Percentiles rank a stretch among this genome's conserved stretches.
phyloP scores from a whole-genome alignment of 768 basidiomycete genomes.

The Mycena capillaripes region DNA sequence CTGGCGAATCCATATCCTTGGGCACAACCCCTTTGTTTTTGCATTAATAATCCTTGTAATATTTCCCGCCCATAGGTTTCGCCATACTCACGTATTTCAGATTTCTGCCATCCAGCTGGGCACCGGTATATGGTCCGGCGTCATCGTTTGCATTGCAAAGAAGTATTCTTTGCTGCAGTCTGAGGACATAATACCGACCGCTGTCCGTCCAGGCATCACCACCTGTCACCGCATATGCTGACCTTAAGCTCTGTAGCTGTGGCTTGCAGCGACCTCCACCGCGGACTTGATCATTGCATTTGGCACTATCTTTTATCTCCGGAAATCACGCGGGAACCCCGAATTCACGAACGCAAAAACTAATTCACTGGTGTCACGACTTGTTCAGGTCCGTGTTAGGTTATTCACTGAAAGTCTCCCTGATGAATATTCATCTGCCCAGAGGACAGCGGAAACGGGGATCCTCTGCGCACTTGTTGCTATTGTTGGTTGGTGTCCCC shows the following conservation, averaged over 20 bases:
- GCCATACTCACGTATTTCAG: neutral
- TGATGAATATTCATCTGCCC: neutral
- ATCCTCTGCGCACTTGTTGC: slow-evolving; percentile 16
- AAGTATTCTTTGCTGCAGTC: slow-evolving; percentile 20
- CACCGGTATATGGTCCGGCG: slow-evolving; percentile 21
- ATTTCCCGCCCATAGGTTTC: neutral
- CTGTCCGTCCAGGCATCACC: neutral
- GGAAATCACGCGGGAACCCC: neutral
- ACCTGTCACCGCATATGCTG: neutral
- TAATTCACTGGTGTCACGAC: neutral
- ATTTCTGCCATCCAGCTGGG: neutral
- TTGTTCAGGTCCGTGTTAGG: slow-evolving; percentile 3
- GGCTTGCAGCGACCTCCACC: slow-evolving; percentile 18
- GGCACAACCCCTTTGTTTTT: neutral
- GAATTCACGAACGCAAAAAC: slow-evolving; percentile 5
- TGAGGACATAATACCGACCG: neutral
- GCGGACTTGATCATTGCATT: slow-evolving; percentile 19
- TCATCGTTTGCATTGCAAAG: neutral
- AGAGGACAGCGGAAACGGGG: slow-evolving; percentile 31
- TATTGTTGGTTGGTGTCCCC: slow-evolving; percentile 10
- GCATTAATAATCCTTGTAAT: slow-evolving; percentile 1
- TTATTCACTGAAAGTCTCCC: neutral
- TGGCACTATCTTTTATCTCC: slow-evolving; percentile 11
- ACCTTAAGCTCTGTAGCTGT: neutral
- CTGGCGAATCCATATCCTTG: slow-evolving; percentile 15